Evolutionary conservation across 257 asterid species (phyloP), one percentile per base, ranked within the genome.

Genomic region (Primulina eburnea): DNA sequence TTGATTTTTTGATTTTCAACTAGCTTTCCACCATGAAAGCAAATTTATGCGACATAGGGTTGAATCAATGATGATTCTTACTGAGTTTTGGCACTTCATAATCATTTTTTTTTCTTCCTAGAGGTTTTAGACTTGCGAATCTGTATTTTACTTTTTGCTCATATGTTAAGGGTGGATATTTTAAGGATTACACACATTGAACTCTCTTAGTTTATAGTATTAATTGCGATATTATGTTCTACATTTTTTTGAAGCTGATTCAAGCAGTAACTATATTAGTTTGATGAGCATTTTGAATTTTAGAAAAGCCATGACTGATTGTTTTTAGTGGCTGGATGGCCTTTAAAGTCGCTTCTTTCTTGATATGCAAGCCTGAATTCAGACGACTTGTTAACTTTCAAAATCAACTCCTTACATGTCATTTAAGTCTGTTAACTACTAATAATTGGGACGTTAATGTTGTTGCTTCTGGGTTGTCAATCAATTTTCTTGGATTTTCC

Each of bases 31-130:
- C 38, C 38, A 17, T 33, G 30, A 4, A 17, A 43, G 33, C n/a
- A 62, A 50, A 28, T 50, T 62, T 47, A 7, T 12, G 26, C 21
- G 4, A 64, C 28, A 33, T 28, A 62, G 28, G 14, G 10, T 21
- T 62, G 12, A 62, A 62, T 28, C n/a, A 20, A 33, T 14, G 43
- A 75, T 1, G 30, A 63, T 50, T 71, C 11, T 21, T 33, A 58
- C 11, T 60, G 71, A 28, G 65, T 64, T 24, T 60, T 38, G 29
- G 17, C 38, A 21, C 35, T 38, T 58, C 35, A 50, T 62, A 34
- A 61, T 2, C 8, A 73, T n/a, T n/a, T 57, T 65, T 71, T 66
- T 37, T n/a, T 38, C 65, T 47, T 68, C 65, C 29, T 64, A 20
- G 50, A 56, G n/a, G 40, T 33, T 71, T 21, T 50, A 34, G 70